A percentile compares a stretch with the other conserved stretches of the same genome.
Evolutionary conservation across 768 basidiomycete genomes (phyloP).

Genomic region (Amanita rubescens): DNA sequence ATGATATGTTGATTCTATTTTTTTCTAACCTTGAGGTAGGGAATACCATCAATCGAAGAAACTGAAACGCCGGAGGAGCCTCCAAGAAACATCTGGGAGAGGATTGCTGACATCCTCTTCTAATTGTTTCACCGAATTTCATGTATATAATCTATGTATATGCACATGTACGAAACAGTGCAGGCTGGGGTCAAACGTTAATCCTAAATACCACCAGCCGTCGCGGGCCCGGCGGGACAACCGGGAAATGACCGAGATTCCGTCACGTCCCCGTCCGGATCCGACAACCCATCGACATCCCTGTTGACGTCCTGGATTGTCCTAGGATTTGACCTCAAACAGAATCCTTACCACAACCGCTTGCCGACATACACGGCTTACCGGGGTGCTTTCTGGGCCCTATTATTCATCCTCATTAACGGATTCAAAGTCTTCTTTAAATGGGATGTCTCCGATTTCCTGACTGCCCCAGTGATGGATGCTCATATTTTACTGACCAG

Average conservation of each 20-base stretch:
- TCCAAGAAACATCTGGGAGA: conserved; percentile 45
- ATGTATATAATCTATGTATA: no score
- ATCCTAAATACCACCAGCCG: no score
- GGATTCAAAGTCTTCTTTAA: conserved; percentile 56
- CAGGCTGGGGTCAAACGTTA: no score
- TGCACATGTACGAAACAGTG: no score
- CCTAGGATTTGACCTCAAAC: conserved; percentile 56
- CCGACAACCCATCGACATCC: no score
- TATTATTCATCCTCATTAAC: conserved; percentile 48
- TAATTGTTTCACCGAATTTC: conserved; percentile 17
- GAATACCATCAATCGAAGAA: conserved; percentile 63
- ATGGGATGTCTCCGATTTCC: conserved; percentile 46
- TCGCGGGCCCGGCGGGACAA: no score
- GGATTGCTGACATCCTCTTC: conserved; percentile 46
- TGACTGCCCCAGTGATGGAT: conserved; percentile 20
- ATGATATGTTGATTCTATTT: not conserved
- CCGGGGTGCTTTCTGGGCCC: conserved; percentile 63
- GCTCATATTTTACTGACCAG: no score
- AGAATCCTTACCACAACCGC: conserved; percentile 53
- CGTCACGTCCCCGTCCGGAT: no score
- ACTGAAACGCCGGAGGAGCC: conserved; percentile 49
- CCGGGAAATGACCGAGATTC: no score
- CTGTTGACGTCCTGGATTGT: no score
- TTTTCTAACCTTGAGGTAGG: conserved; percentile 24
- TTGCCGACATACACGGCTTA: conserved; percentile 63